A percentile compares a stretch with the other conserved stretches of the same genome.
phyloP scores from a whole-genome alignment of 257 asterid species.

The Gardenia jasminoides region DNA sequence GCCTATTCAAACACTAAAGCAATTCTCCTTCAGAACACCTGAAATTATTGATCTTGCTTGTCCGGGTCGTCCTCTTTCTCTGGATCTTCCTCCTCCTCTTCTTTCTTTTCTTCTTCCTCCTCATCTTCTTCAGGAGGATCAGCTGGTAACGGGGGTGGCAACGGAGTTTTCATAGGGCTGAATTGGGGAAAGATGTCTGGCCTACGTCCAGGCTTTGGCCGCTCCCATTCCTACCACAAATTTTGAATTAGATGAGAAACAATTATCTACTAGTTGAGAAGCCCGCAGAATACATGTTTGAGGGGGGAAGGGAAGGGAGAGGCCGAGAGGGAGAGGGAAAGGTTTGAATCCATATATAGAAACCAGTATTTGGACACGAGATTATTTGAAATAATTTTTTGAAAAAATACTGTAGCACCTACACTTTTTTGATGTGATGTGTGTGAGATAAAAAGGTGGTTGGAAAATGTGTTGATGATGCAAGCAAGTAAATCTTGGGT shows the following conservation, averaged over 20 bases:
- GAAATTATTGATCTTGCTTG: constrained; percentile 35
- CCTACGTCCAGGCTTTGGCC: constrained; percentile 71
- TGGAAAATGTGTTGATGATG: too few species aligned
- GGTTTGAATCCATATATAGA: too few species aligned
- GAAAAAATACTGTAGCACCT: too few species aligned
- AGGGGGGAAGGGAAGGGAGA: too few species aligned
- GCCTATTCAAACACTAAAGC: neutral
- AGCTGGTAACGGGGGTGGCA: constrained; percentile 71
- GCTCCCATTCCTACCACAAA: constrained; percentile 68
- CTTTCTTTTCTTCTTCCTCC: constrained; percentile 63
- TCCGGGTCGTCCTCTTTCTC: constrained; percentile 42
- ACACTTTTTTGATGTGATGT: too few species aligned
- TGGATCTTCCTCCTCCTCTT: constrained; percentile 57
- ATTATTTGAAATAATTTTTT: too few species aligned
- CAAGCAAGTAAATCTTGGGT: too few species aligned
- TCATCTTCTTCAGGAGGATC: constrained; percentile 72
- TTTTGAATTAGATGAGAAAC: neutral
- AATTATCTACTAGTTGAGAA: neutral
- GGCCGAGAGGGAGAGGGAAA: too few species aligned
- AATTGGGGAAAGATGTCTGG: constrained; percentile 83
- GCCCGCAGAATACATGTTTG: too few species aligned
- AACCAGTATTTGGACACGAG: too few species aligned
- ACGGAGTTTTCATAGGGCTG: constrained; percentile 92
- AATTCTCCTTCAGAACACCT: neutral
- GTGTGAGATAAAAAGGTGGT: too few species aligned